A percentile compares a stretch with the other conserved stretches of the same genome.
Conservation (phyloP, 2,329 filamentous ascomycete species). For the Xylaria sp. region DNA sequence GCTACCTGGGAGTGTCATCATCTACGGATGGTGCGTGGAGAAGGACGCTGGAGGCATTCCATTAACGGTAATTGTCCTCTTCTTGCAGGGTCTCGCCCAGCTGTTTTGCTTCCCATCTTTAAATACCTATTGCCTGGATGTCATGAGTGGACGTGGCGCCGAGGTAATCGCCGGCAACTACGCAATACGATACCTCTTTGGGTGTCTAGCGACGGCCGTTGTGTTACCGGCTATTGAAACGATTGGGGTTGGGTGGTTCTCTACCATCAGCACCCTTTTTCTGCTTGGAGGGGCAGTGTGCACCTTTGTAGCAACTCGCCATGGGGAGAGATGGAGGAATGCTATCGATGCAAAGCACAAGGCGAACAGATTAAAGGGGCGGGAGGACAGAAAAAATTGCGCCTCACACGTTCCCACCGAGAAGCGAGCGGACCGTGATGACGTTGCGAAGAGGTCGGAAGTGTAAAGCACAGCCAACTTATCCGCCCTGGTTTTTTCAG, state of each 20-base stretch:
- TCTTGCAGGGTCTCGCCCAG: conserved; percentile 78
- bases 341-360: conserved; percentile 49
- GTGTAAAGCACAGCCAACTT: conserved; percentile 8
- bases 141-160: conserved; percentile 76
- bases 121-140: conserved; percentile 85
- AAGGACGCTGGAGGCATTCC: conserved; percentile 63
- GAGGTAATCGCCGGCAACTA: conserved; percentile 87
- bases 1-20: conserved; percentile 72
- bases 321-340: conserved; percentile 56
- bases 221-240: conserved; percentile 78
- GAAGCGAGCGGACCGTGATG: conserved; percentile 15
- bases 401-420: conserved; percentile 17
- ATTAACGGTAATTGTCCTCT: conserved; percentile 77
- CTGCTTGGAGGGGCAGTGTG: conserved; percentile 53
- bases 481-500: not conserved
- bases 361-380: conserved; percentile 29
- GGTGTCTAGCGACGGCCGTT: conserved; percentile 74
- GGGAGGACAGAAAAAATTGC: conserved; percentile 36
- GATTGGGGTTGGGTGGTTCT: conserved; percentile 86
- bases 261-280: conserved; percentile 63
- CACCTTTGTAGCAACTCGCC: conserved; percentile 53
- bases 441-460: conserved; percentile 9
- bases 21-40: conserved; percentile 68
- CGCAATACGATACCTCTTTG: conserved; percentile 79
- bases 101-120: conserved; percentile 80